Base-by-base conservation (phyloP, 129 eudicot species). In the Tagetes patula region DNA sequence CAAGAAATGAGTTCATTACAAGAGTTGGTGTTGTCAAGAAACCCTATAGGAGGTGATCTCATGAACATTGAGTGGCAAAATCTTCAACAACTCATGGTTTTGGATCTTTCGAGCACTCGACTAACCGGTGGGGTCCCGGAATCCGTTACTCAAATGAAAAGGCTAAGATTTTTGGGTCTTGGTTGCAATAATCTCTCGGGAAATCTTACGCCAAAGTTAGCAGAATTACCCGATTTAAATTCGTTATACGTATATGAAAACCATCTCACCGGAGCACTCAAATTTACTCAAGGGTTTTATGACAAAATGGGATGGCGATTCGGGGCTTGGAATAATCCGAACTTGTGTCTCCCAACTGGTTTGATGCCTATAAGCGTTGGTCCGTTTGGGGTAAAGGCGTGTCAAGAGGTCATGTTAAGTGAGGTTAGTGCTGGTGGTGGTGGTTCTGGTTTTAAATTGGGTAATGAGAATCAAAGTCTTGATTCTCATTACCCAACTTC, bases 311-410 rank as follows among this genome's bases (percentile, higher is more conserved):
- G 98, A 4, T 83, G 92, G 80, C 74, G 91, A 2, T 93, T 90
- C 27, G 96, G 96, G 77, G 96, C 93, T 6, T 89, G 96, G 96
- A 79, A 82, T 37, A 93, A 93, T 79, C 81, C 96, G 20, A 81
- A 86, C 56, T 75, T 93, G 38, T 93, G 98, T 67, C 77, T 84
- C 63, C 80, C 79, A 3, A 8, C n/a, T 2, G 84, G 46, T 67
- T 64, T 39, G 72, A 20, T 53, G 60, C 62, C 86, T 3, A 8
- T 68, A 2, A 70, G 64, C 13, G 47, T 82, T 66, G 72, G 72
- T 10, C 96, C 98, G 3, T 77, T 81, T 81, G 93, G 93, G 30
- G 96, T 93, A 40, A 83, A 82, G 73, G 83, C 74, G 30, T 93
- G 98, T 74, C 79, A 54, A 11, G 70, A 83, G 46, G 66, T 41